Evolutionary conservation across 495 filamentous ascomycete genomes (phyloP), one percentile per base, ranked within the genome.

Genomic region (Xylaria longipes): DNA sequence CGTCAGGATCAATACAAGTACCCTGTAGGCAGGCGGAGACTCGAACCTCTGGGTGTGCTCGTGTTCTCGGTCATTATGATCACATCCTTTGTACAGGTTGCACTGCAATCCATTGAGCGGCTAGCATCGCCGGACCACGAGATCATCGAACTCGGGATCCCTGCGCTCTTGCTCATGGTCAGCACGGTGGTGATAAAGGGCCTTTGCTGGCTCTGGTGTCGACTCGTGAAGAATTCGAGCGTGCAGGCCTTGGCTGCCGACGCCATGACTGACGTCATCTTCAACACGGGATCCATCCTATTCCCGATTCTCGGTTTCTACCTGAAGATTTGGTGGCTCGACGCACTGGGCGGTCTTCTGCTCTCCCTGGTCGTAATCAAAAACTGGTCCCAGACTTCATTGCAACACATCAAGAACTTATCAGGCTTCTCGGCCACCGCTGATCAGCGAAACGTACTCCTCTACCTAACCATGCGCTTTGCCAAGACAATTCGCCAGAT

Each of bases 401-500:
- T 84, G 25, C 89, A 91, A 29, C 94, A 98, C 72, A 97, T 98
- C 78, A 86, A 88, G 65, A 92, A 96, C 64, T 86, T 98, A 20
- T 91, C 92, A 0, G 95, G 95, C 3, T 92, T 91, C 41, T 92
- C 94, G 0, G 93, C 94, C 33, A 89, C 90, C 0, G 88, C 93
- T 0, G 91, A 92, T 65, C 92, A 97, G 74, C 87, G 94, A 45
- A 97, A 95, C 75, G 88, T 97, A 25, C 82, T 98, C 9, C 85
- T 98, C 0, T 98, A 98, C 81, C 86, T 97, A 70, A 95, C 94
- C 1, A 97, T 98, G 94, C 89, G 95, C 2, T 98, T 98, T 76
- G 95, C 94, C 27, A 93, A 92, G 63, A 91, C 92, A 5, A 95
- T 98, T 71, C 90, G 90, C 74, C 92, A 94, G 74, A 96, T 98